A percentile compares a stretch with the other conserved stretches of the same genome.
These are phyloP conservation scores for Naganishia vaughanmartiniae DNA, from an alignment of 768 basidiomycete species.

Conservation along the genomic window DNA sequence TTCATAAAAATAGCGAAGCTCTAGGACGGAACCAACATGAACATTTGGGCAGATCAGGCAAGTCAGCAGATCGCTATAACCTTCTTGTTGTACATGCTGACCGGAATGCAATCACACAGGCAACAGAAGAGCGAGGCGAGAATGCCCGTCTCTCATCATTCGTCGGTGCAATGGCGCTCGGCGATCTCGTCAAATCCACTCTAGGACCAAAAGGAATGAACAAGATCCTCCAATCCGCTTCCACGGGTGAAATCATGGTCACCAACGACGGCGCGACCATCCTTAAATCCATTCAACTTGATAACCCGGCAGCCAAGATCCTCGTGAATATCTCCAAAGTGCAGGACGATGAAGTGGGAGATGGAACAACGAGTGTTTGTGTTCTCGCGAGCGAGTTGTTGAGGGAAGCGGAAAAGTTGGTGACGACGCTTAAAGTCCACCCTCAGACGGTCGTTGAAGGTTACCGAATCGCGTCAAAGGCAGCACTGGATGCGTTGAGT, in stretches of 20 bases:
- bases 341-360: constrained; percentile 99
- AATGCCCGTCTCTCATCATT: constrained; percentile 97
- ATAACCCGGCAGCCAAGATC: constrained; percentile 98
- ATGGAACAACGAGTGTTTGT: constrained; percentile 67
- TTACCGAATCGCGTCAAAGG: constrained; percentile 82
- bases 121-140: constrained; percentile 84
- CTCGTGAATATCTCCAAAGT: constrained; percentile 99
- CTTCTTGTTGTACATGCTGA: background rate
- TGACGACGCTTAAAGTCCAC: constrained; percentile 79
- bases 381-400: constrained; percentile 88
- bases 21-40: constrained; percentile 9
- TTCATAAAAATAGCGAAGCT: background rate
- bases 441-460: constrained; percentile 98
- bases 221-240: constrained; percentile 82
- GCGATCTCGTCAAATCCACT: constrained; percentile 97
- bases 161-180: constrained; percentile 92
- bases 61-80: background rate
- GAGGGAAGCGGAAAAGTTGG: constrained; percentile 91
- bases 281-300: constrained; percentile 92
- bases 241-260: constrained; percentile 87
- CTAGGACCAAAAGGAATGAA: constrained; percentile 99
- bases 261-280: constrained; percentile 99
- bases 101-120: constrained; percentile 39
- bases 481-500: constrained; percentile 81
- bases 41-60: constrained; percentile 25